Conservation (phyloP, 768 basidiomycete genomes). For the Tephrocybe sp. region DNA sequence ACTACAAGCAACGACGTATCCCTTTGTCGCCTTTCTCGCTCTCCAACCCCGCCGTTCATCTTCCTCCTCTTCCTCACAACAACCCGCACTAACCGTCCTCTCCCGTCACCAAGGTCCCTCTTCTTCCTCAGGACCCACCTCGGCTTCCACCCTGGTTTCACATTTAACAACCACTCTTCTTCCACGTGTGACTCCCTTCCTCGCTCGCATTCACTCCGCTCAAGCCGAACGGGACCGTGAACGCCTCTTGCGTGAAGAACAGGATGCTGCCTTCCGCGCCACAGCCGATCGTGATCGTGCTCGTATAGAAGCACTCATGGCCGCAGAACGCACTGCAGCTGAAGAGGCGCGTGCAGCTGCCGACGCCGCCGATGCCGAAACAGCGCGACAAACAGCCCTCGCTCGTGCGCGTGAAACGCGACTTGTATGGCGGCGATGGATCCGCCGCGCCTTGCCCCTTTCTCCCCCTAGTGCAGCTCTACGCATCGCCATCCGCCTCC, state of each 20-base stretch:
- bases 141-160: slow-evolving; percentile 55
- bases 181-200: slow-evolving; percentile 77
- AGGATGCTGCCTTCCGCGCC: slow-evolving; percentile 46
- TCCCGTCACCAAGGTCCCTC: slow-evolving; percentile 80
- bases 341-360: slow-evolving; percentile 29
- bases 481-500: slow-evolving; percentile 52
- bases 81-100: slow-evolving; percentile 70
- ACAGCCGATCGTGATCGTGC: slow-evolving; percentile 4
- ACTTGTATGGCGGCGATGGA: slow-evolving; percentile 42
- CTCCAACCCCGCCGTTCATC: slow-evolving; percentile 67
- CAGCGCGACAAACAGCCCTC: not conserved
- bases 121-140: slow-evolving; percentile 49
- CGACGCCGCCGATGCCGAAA: slow-evolving; percentile 23
- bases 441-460: slow-evolving; percentile 36
- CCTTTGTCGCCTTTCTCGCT: slow-evolving; percentile 89
- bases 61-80: slow-evolving; percentile 28
- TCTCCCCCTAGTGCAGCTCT: slow-evolving; percentile 18
- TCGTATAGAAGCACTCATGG: slow-evolving; percentile 54
- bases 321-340: slow-evolving; percentile 30
- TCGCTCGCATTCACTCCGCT: slow-evolving; percentile 56
- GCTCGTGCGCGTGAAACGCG: not conserved
- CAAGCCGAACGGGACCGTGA: slow-evolving; percentile 49
- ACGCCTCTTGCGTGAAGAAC: slow-evolving; percentile 69
- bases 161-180: slow-evolving; percentile 73
- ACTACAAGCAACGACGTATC: slow-evolving; percentile 86